These are phyloP conservation scores for Pythium phragmiticola DNA, from an alignment of 352 stramenopile species.

Conservation along the genomic window DNA sequence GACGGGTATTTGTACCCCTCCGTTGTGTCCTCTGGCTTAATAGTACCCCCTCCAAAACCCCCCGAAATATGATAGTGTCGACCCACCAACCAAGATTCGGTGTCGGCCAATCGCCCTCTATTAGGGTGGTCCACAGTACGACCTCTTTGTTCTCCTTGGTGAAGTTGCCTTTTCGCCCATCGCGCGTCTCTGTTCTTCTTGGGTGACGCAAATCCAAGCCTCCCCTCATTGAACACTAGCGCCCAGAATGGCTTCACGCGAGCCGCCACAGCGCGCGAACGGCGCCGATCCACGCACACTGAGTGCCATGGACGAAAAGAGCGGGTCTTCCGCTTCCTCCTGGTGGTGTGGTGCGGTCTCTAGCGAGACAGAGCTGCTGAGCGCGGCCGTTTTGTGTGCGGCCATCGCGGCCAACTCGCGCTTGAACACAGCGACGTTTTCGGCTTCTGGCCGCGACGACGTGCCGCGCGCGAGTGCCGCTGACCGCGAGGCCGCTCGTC, in stretches of 20 bases:
- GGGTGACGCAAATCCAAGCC: not conserved
- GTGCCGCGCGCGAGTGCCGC: conserved; percentile 23
- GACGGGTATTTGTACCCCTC: conserved; percentile 8
- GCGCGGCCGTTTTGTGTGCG: conserved; percentile 73
- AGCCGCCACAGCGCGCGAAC: conserved; percentile 3
- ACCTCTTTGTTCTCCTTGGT: conserved; percentile 15
- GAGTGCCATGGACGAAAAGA: conserved; percentile 1
- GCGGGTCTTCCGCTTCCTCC: conserved; percentile 3
- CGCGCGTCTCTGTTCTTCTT: conserved; percentile 18
- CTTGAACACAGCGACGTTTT: not conserved
- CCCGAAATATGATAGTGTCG: not conserved
- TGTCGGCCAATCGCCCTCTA: not conserved
- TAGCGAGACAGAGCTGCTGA: conserved; percentile 73
- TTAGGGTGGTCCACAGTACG: conserved; percentile 4
- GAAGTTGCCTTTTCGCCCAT: conserved; percentile 27
- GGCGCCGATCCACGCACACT: conserved; percentile 2
- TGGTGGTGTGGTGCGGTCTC: conserved; percentile 57
- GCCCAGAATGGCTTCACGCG: conserved; percentile 6
- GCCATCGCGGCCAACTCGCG: conserved; percentile 45
- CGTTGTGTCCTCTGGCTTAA: conserved; percentile 17
- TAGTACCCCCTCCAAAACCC: conserved; percentile 2
- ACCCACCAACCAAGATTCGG: not conserved
- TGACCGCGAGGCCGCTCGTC: conserved; percentile 19
- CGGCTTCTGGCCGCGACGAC: conserved; percentile 14
- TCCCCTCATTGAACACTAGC: not conserved